phyloP scores from a whole-genome alignment of 192 early-diverging fungal species.

The Coemansia sp. region DNA sequence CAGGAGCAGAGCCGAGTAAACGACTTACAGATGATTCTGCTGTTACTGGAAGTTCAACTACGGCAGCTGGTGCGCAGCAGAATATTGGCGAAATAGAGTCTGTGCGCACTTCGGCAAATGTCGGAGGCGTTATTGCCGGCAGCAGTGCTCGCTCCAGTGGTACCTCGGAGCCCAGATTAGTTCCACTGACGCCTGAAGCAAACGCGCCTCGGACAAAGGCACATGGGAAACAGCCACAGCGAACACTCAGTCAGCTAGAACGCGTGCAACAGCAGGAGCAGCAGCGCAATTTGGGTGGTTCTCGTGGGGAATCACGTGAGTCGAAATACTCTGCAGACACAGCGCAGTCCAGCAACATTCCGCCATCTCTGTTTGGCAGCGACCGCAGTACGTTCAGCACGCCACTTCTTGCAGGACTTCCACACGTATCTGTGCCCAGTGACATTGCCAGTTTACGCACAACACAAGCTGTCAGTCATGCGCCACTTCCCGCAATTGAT shows the following conservation, averaged over 20 bases:
- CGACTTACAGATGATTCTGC: conserved; percentile 10
- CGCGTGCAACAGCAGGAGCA: neutral
- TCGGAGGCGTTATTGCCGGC: neutral
- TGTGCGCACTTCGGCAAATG: conserved; percentile 7
- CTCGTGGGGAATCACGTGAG: conserved; percentile 13
- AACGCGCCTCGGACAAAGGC: neutral
- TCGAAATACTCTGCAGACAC: conserved; percentile 40
- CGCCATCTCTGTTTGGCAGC: conserved; percentile 52
- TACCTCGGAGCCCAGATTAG: conserved; percentile 8
- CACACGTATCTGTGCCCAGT: conserved; percentile 45
- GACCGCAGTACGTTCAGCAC: conserved; percentile 50
- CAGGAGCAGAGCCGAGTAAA: conserved; percentile 3
- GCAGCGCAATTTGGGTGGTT: conserved; percentile 14
- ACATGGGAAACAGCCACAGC: neutral
- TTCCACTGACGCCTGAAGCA: conserved; percentile 34
- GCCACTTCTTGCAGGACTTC: conserved; percentile 39
- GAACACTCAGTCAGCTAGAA: neutral
- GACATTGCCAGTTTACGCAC: conserved; percentile 48
- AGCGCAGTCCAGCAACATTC: conserved; percentile 47
- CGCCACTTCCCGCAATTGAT: neutral
- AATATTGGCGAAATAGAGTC: conserved; percentile 45
- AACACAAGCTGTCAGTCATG: conserved; percentile 5
- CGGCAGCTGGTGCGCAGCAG: conserved; percentile 29
- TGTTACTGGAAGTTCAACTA: conserved; percentile 26
- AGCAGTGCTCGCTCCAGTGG: neutral